Evolutionary conservation across 345 rosid species (phyloP).

Genomic region (Ricinus communis): DNA sequence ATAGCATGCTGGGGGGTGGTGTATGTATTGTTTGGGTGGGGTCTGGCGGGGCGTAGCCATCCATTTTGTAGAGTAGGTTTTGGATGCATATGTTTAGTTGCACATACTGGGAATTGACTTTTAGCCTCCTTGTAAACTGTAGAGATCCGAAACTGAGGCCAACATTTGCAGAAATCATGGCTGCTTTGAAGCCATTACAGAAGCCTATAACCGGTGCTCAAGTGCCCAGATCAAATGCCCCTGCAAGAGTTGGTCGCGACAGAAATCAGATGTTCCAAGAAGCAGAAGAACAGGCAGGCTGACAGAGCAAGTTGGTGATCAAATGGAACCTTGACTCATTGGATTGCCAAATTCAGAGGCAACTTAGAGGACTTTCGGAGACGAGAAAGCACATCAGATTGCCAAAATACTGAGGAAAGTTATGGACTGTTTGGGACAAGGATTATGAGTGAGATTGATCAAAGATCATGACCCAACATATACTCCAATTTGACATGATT

Average conservation of each 20-base stretch:
- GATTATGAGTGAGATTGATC: conserved; percentile 18
- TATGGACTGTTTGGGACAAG: not conserved
- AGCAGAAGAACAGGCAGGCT: conserved; percentile 27
- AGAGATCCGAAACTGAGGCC: conserved; percentile 92
- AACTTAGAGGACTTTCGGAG: conserved; percentile 14
- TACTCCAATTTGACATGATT: conserved; percentile 28
- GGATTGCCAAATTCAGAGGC: conserved; percentile 19
- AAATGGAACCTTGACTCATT: not conserved
- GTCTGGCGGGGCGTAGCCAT: not conserved
- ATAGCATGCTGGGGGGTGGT: no score
- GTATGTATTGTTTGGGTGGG: no score
- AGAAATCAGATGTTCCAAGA: conserved; percentile 23
- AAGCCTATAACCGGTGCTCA: conserved; percentile 53
- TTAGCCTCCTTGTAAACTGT: conserved; percentile 5
- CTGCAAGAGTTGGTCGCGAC: conserved; percentile 17
- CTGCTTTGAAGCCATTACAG: conserved; percentile 82
- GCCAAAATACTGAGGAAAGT: not conserved
- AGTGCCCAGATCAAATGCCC: conserved; percentile 41
- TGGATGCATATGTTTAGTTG: not conserved
- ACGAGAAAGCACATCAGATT: not conserved
- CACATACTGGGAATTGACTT: conserved; percentile 18
- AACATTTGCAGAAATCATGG: conserved; percentile 83
- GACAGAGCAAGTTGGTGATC: not conserved
- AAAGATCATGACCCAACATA: conserved; percentile 21
- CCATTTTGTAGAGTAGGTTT: not conserved